Evolutionary conservation across 1,284 basidiomycete species (phyloP).

Genomic region (Hemileia vastatrix): DNA sequence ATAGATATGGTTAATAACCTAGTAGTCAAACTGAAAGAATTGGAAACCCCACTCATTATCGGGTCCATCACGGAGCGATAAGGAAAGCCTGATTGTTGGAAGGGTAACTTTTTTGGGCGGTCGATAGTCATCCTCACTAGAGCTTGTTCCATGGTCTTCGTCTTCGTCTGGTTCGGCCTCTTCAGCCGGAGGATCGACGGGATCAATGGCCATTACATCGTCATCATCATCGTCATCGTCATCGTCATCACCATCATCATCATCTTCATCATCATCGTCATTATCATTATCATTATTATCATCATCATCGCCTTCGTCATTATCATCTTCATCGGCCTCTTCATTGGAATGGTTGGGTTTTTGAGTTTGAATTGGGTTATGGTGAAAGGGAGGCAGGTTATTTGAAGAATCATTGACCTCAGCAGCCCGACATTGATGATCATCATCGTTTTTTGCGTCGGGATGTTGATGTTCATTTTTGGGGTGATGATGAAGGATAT

Average conservation of each 20-base stretch:
- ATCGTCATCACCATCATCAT: constrained; percentile 9
- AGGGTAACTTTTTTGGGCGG: constrained; percentile 11
- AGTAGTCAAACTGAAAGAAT: background rate
- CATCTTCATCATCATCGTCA: constrained; percentile 16
- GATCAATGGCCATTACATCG: constrained; percentile 1
- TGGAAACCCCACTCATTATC: background rate
- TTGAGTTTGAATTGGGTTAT: too few relatives aligned
- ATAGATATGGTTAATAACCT: background rate
- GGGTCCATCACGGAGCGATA: background rate
- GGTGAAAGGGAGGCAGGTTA: too few relatives aligned
- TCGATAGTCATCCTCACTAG: constrained; percentile 5
- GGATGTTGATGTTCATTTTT: background rate
- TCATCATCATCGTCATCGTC: constrained; percentile 19
- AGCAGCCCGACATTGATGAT: background rate
- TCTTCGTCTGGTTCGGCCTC: background rate
- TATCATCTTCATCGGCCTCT: background rate
- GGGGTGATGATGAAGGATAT: background rate
- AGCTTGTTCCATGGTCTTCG: constrained; percentile 7
- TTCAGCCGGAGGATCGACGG: background rate
- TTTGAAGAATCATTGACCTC: background rate
- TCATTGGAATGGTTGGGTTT: constrained; percentile 2
- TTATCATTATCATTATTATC: constrained; percentile 5
- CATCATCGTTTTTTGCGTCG: background rate
- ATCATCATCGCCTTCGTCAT: constrained; percentile 10
- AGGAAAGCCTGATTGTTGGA: constrained; percentile 16